Conservation (phyloP, 306 rosid species). For the Erythrophleum fordii region DNA sequence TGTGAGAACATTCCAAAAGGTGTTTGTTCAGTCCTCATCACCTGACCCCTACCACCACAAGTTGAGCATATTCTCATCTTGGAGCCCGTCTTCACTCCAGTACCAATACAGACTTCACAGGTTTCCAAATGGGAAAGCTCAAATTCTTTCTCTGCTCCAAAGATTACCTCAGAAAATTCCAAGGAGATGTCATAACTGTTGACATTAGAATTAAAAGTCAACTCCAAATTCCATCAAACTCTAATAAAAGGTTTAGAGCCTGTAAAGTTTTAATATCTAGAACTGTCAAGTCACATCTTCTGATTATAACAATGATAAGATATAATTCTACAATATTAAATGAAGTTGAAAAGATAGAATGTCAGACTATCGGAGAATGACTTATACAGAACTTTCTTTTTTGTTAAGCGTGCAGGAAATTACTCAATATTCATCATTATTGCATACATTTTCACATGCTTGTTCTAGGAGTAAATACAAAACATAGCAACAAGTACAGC, state of each 20-base stretch:
- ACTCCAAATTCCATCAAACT: conserved; percentile 32
- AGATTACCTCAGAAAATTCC: conserved; percentile 86
- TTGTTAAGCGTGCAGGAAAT: not conserved
- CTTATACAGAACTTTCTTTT: not conserved
- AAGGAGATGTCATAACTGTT: conserved; percentile 88
- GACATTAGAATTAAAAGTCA: conserved; percentile 50
- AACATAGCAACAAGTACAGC: not conserved
- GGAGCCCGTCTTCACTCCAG: conserved; percentile 85
- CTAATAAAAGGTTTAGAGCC: conserved; percentile 15
- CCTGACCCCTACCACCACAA: conserved; percentile 99
- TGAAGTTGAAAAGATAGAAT: not conserved
- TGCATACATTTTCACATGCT: not conserved
- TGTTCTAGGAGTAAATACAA: not conserved
- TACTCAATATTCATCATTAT: not conserved
- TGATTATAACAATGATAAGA: not conserved
- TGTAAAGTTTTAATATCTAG: conserved; percentile 11
- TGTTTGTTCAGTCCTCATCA: conserved; percentile 99
- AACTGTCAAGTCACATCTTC: conserved; percentile 22
- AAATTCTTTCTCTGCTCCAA: conserved; percentile 91
- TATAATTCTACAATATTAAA: conserved; percentile 1
- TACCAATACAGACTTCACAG: conserved; percentile 86
- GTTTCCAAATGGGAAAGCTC: conserved; percentile 96
- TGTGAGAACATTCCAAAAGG: conserved; percentile 99
- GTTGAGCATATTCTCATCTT: conserved; percentile 92
- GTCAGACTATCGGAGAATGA: conserved; percentile 1